Evolutionary conservation across 768 basidiomycete species (phyloP), one percentile per base, ranked within the genome.

Genomic region (Phanerodontia chrysosporium): DNA sequence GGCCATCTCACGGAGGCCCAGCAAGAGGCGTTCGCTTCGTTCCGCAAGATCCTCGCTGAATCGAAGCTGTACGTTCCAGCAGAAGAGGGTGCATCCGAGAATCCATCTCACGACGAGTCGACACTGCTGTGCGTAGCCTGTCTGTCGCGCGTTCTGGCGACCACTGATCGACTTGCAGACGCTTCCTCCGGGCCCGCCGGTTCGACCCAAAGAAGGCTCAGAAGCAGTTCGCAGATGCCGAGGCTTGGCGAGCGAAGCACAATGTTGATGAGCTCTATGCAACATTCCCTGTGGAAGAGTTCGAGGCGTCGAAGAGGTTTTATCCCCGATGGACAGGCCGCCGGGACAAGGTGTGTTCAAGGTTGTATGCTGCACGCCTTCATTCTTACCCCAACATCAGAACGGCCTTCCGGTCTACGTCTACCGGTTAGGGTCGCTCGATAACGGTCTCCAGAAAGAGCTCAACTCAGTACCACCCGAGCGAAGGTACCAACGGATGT

Each of bases 241-340:
- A 87, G 65, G 75, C 76, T 4, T 95, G 92, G 92, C 75, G 90
- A 60, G 76, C 76, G 64, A 73, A 81, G 65, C 75, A 87, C 65
- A 70, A 82, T 30, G 83, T 93, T 2, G 78, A 82, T 29, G 75
- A 76, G n/a, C 74, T 92, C 13, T 92, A 83, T 69, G 74, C 78
- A 5, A 75, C 77, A 1, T 86, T 90, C 62, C 78, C 80, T 22
- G 54, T 73, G 0, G 77, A 78, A 8, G 91, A 92, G 62, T 77
- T 91, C 55, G 82, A 86, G 67, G 66, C 67, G 10, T 69, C 85
- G 0, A 80, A 81, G 64, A 74, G 78, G 52, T 88, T 85, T 61
- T 94, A 92, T 72, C 89, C 90, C 1, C 79, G 87, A 30, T 92
- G 89, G 89, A 92, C 89, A 0, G 91, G 90, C 0, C 77, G 86